Evolutionary conservation across 2,329 filamentous ascomycete genomes (phyloP), one percentile per base, ranked within the genome.

Genomic region (Colletotrichum lini): DNA sequence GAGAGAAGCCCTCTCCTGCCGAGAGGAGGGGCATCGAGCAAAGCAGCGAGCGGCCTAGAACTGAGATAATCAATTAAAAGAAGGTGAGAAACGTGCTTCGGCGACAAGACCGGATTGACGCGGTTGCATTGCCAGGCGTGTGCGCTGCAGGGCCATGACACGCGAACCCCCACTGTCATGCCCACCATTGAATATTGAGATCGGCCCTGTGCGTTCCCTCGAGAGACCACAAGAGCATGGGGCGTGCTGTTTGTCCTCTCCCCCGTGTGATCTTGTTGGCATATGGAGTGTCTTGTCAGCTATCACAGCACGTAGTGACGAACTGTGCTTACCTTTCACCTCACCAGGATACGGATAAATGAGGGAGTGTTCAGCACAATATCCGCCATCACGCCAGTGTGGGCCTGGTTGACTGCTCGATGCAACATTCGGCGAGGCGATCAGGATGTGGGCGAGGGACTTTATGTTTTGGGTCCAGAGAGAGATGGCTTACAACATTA

Each of bases 131-230:
- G 16, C 16, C 44, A 40, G 40, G 12, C n/a, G 58, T 49, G 40
- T 6, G 21, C 42, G 44, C 50, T 68, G 59, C 69, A 56, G 47
- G 49, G 40, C 53, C 45, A 53, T 54, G 53, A 59, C 30, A 35
- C 45, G 50, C 69, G 47, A 47, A 47, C 38, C 59, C 42, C 65
- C 65, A 72, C 69, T 54, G 64, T 58, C 56, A 63, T 62, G 64
- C 57, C 57, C 64, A 61, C 45, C 44, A 26, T 58, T 63, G 44
- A 54, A 63, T 47, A 63, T 68, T 67, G 68, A 68, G 68, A 72
- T 69, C 65, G 47, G 45, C 65, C 52, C 47, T 21, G 45, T 38
- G 57, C 58, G 30, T 53, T 68, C 52, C 67, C 47, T 63, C 57
- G 23, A 53, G 35, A 16, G 45, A 38, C 26, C 45, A 21, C 44